Base-by-base conservation (phyloP, 257 asterid genomes). In the Salvia miltiorrhiza region DNA sequence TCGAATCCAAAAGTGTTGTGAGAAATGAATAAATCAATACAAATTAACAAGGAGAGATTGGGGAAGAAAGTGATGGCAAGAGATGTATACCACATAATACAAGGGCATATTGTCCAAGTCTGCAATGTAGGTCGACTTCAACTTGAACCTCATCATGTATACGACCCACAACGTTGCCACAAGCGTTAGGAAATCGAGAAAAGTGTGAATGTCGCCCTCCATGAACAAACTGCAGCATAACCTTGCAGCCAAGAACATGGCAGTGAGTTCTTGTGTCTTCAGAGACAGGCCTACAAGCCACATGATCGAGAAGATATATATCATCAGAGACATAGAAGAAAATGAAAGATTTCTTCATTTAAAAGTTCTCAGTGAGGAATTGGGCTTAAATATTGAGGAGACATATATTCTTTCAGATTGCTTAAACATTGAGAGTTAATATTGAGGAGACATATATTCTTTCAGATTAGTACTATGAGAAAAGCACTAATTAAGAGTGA, bases 241-340 rank as follows among this genome's bases (percentile, higher is more conserved):
- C 75, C 99, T 82, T 58, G 86, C 94, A 17, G 79, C 93, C 76
- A 93, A 72, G 72, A 90, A 93, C 32, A 86, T 78, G 4, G 96
- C 92, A 21, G 99, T 93, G 56, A 93, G 95, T 80, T 87, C 96
- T 73, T 93, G 99, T 58, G 91, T 73, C 90, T 80, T 93, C 82
- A 93, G 68, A 63, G 99, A 93, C 61, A 93, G 92, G 26, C 99
- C 99, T 93, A 54, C 55, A 14, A 13, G 72, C 86, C 88, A 79
- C 69, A 56, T 16, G 24, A 21, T 2, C n/a, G n/a, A n/a, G n/a
- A n/a, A n/a, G n/a, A n/a, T n/a, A n/a, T n/a, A n/a, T n/a, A 39
- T 19, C 4, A 35, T 35, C 9, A 32, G 2, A 56, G 63, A 32
- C 45, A 0, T 7, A 43, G 6, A 56, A 28, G 23, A 35, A 28